A percentile compares a stretch with the other conserved stretches of the same genome.
These are phyloP conservation scores for Ascochyta viciae-villosae DNA, from an alignment of 2,329 filamentous ascomycete genomes.

Conservation along the genomic window DNA sequence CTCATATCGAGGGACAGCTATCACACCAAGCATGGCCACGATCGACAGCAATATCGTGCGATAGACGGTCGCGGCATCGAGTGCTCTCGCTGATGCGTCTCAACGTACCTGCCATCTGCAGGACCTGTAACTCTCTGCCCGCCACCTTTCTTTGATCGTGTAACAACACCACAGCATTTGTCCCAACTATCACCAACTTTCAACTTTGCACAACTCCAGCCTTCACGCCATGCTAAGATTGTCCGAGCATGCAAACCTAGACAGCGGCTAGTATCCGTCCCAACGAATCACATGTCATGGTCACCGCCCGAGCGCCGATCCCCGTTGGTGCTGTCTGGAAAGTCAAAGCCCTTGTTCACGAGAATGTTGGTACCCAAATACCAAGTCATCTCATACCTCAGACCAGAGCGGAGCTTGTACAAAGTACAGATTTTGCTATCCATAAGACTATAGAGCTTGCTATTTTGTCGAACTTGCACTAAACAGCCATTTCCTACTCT, in stretches of 20 bases:
- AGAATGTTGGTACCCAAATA: conserved; percentile 14
- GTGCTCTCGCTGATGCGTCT: conserved; percentile 2
- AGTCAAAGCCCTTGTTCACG: conserved; percentile 32
- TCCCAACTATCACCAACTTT: conserved; percentile 24
- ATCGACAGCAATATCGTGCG: conserved; percentile 12
- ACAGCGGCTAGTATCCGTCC: conserved; percentile 27
- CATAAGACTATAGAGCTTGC: conserved; percentile 7
- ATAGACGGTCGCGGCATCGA: conserved; percentile 1
- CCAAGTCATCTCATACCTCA: conserved; percentile 9
- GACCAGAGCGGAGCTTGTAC: conserved; percentile 10
- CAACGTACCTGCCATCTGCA: conserved; percentile 15
- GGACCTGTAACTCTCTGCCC: conserved; percentile 15
- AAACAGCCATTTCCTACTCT: conserved; percentile 1
- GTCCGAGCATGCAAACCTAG: conserved; percentile 34
- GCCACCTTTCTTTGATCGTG: conserved; percentile 16
- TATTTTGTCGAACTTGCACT: neutral
- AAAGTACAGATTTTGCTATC: neutral
- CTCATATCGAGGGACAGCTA: conserved; percentile 17
- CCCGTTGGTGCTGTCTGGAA: conserved; percentile 32
- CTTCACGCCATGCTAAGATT: conserved; percentile 31
- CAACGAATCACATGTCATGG: conserved; percentile 28
- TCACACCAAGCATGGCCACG: conserved; percentile 15
- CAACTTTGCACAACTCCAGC: conserved; percentile 38
- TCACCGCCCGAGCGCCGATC: conserved; percentile 36
- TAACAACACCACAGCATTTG: conserved; percentile 26